A percentile compares a stretch with the other conserved stretches of the same genome.
phyloP scores from a whole-genome alignment of 225 moss, liverwort and hornwort species.

The Bryum argenteum region DNA sequence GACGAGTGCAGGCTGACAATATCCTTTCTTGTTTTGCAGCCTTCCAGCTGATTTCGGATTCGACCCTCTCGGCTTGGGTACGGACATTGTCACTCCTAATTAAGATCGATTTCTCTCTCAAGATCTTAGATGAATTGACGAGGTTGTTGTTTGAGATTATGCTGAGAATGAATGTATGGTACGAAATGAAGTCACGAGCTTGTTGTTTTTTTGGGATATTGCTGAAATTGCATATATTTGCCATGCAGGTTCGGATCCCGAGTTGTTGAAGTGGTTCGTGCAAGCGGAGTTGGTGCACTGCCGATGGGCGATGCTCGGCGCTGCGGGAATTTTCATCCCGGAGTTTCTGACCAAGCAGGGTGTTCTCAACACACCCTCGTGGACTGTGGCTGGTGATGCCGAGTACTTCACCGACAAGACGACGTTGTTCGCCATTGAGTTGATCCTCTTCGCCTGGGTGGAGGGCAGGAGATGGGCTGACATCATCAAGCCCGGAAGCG shows the following conservation, averaged over 20 bases:
- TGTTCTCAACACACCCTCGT: constrained; percentile 68
- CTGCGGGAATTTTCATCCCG: constrained; percentile 85
- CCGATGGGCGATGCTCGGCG: not conserved
- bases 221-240: not conserved
- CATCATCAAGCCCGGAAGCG: constrained; percentile 74
- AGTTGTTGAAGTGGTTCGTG: constrained; percentile 79
- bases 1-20: not conserved
- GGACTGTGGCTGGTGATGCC: constrained; percentile 64
- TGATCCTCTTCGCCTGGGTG: constrained; percentile 78
- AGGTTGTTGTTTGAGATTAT: too few species aligned
- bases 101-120: too few species aligned
- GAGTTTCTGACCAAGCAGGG: constrained; percentile 79
- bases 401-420: constrained; percentile 65
- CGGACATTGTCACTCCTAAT: not conserved
- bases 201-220: too few species aligned
- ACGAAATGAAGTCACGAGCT: too few species aligned
- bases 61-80: constrained; percentile 82
- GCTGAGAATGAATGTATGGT: not conserved
- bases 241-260: constrained; percentile 73
- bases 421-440: constrained; percentile 64
- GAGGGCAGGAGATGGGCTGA: constrained; percentile 95
- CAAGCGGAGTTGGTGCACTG: constrained; percentile 45
- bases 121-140: too few species aligned
- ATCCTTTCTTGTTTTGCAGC: constrained; percentile 19
- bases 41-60: constrained; percentile 87